Evolutionary conservation across 192 early-diverging fungal species (phyloP).

Genomic region (Backusella liffmaniae): DNA sequence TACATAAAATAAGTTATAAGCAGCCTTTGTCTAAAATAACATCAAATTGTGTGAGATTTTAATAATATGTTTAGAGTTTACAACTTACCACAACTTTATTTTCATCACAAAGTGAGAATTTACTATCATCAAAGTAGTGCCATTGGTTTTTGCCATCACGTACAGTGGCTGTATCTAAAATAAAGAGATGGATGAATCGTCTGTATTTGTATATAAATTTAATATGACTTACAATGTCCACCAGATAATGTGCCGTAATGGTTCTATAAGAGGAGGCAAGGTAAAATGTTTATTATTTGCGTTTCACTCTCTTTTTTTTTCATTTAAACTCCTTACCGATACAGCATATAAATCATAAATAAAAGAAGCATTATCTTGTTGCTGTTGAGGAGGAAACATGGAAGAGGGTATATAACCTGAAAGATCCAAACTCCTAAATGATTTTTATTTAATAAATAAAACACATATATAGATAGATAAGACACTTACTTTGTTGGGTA

Average conservation of each 20-base stretch:
- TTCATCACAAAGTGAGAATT: conserved; percentile 57
- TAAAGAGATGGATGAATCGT: background rate
- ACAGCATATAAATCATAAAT: conserved; percentile 82
- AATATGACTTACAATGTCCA: conserved; percentile 58
- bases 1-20: conserved; percentile 63
- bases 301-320: background rate
- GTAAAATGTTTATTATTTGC: background rate
- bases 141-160: conserved; percentile 65
- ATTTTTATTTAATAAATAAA: background rate
- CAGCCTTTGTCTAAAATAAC: conserved; percentile 42
- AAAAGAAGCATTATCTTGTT: background rate
- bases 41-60: no score
- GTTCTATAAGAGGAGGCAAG: conserved; percentile 38
- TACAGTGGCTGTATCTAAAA: conserved; percentile 63
- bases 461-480: background rate
- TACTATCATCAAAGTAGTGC: conserved; percentile 85
- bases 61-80: background rate
- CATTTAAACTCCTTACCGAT: conserved; percentile 56
- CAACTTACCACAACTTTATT: conserved; percentile 51
- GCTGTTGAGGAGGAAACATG: conserved; percentile 4
- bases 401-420: conserved; percentile 48
- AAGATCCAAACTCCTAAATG: conserved; percentile 52
- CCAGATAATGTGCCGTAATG: conserved; percentile 76
- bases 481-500: conserved; percentile 63
- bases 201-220: conserved; percentile 32